Conservation (phyloP, 2,329 filamentous ascomycete species). For the Exophiala xenobiotica region DNA sequence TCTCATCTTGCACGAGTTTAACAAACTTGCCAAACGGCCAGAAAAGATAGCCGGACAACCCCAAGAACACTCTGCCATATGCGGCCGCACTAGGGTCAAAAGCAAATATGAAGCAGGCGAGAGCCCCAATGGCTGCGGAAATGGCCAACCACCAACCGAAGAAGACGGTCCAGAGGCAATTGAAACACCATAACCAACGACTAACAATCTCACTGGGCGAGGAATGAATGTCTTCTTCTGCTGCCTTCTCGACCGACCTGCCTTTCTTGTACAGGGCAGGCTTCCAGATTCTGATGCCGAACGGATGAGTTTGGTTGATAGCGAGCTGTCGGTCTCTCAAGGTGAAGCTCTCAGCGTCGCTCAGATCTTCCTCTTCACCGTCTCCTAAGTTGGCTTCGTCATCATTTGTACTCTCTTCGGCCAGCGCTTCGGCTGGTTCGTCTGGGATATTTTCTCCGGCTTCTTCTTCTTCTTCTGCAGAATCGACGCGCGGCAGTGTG, state of each 20-base stretch:
- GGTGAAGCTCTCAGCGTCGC: slow-evolving; percentile 96
- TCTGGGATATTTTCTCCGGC: slow-evolving; percentile 40
- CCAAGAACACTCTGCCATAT: slow-evolving; percentile 83
- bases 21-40: slow-evolving; percentile 98
- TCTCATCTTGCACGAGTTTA: slow-evolving; percentile 87
- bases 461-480: slow-evolving; percentile 41
- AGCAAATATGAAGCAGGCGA: slow-evolving; percentile 75
- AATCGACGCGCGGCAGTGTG: slow-evolving; percentile 38
- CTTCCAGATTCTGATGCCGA: slow-evolving; percentile 98
- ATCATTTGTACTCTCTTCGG: slow-evolving; percentile 45
- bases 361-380: slow-evolving; percentile 70
- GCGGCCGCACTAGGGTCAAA: slow-evolving; percentile 77
- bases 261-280: slow-evolving; percentile 97
- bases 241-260: slow-evolving; percentile 91
- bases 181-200: slow-evolving; percentile 81
- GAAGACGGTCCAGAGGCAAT: slow-evolving; percentile 81
- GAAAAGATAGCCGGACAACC: slow-evolving; percentile 80
- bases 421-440: slow-evolving; percentile 33
- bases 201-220: slow-evolving; percentile 84
- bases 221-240: slow-evolving; percentile 95
- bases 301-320: slow-evolving; percentile 98
- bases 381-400: slow-evolving; percentile 54
- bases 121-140: slow-evolving; percentile 70
- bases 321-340: slow-evolving; percentile 94
- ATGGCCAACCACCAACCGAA: slow-evolving; percentile 96